Evolutionary conservation across 768 basidiomycete genomes (phyloP), one percentile per base, ranked within the genome.

Genomic region (Sporobolomyces phaffii): DNA sequence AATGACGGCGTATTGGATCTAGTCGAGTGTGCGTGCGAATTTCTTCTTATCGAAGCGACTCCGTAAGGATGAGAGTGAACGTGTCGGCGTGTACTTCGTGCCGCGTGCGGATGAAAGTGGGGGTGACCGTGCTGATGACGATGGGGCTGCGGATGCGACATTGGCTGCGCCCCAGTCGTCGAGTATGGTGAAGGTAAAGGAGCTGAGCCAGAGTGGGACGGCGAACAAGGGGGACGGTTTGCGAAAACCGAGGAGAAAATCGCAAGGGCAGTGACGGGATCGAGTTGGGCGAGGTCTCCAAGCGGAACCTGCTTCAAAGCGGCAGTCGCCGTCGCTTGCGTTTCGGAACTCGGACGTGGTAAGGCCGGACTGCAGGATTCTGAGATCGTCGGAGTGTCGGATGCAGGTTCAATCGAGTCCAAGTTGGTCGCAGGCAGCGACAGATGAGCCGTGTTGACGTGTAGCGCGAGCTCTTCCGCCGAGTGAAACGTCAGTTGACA

Each of bases 281-380:
- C 64, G 51, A 65, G 64, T 28, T 65, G 59, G 33, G 64, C 58
- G 58, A 65, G 64, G 29, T 65, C 58, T 22, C 51, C 59, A n/a
- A 60, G 14, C 1, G 51, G 33, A 28, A 65, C 51, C 29, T 65
- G 50, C 22, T 65, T 17, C 15, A 65, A 52, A 26, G 56, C 33
- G 2, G 41, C 33, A 2, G 64, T 52, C 2, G 64, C 52, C 31
- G 63, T 36, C 6, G 29, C 47, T 34, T 43, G 29, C n/a, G 41
- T 14, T 26, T 44, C n/a, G 28, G 52, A 26, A 4, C 29, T 17
- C 18, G 13, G n/a, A n/a, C n/a, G n/a, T n/a, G n/a, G n/a, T n/a
- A n/a, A n/a, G n/a, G n/a, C n/a, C n/a, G n/a, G n/a, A n/a, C n/a
- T n/a, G n/a, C n/a, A n/a, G n/a, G n/a, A 26, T 34, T 38, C 38